These are phyloP conservation scores for Phytopythium litorale DNA, from an alignment of 352 stramenopile species.

Conservation along the genomic window DNA sequence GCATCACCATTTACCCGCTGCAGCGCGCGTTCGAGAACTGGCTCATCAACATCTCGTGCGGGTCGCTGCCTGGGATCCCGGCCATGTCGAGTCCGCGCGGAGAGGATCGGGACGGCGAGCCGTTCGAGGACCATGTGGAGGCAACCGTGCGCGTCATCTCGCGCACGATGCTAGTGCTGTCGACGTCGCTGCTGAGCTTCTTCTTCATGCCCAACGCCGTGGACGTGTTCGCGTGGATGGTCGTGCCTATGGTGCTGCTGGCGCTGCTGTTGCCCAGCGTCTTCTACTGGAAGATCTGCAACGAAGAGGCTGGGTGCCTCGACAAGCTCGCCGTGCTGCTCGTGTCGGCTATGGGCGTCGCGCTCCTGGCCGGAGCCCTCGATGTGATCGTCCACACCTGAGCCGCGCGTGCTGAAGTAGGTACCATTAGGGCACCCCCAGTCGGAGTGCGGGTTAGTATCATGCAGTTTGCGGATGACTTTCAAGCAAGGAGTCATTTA, in stretches of 20 bases:
- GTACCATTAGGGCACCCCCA: no score
- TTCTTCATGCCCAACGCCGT: slow-evolving; percentile 51
- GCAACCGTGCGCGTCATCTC: slow-evolving; percentile 40
- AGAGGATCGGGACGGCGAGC: slow-evolving; percentile 10
- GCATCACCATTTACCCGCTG: slow-evolving; percentile 60
- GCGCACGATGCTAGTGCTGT: slow-evolving; percentile 43
- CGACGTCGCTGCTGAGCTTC: slow-evolving; percentile 48
- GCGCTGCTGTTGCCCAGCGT: slow-evolving; percentile 57
- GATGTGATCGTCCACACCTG: slow-evolving; percentile 28
- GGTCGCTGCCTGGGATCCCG: slow-evolving; percentile 10
- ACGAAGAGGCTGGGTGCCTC: slow-evolving; percentile 55
- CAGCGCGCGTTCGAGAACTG: slow-evolving; percentile 60
- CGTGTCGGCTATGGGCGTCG: slow-evolving; percentile 23
- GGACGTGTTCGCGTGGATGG: slow-evolving; percentile 57
- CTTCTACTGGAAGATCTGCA: slow-evolving; percentile 70
- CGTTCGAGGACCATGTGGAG: slow-evolving; percentile 16
- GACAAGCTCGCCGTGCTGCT: slow-evolving; percentile 37
- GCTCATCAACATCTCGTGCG: slow-evolving; percentile 28
- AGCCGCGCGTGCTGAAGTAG: neutral
- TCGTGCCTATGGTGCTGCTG: slow-evolving; percentile 56
- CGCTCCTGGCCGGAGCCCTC: slow-evolving; percentile 49
- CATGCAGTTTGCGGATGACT: no score
- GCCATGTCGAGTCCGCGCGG: slow-evolving; percentile 6
- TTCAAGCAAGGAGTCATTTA: no score
- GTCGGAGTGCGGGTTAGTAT: no score